Evolutionary conservation across 164 flowering plant species (phyloP).

Genomic region (Macadamia integrifolia): DNA sequence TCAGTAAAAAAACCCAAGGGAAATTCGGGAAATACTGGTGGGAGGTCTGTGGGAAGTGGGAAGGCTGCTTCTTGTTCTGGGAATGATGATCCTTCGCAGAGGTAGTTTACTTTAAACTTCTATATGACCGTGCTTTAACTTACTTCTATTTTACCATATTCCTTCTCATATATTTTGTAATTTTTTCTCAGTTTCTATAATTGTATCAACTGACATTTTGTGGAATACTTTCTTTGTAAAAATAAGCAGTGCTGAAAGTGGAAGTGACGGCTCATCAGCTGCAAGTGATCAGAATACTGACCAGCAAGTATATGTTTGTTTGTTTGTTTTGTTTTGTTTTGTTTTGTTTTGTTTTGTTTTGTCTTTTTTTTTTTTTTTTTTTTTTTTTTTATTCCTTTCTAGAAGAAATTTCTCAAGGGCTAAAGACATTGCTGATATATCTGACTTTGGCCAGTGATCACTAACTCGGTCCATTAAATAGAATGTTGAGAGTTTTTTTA

Average conservation of each 20-base stretch:
- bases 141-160: background rate
- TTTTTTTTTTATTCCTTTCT: background rate
- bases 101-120: constrained; percentile 33
- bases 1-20: constrained; percentile 65
- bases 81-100: constrained; percentile 78
- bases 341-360: background rate
- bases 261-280: constrained; percentile 70
- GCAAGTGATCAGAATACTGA: constrained; percentile 62
- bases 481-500: background rate
- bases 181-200: too few species aligned
- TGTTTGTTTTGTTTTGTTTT: background rate
- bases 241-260: constrained; percentile 71
- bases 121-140: too few species aligned
- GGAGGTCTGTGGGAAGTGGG: constrained; percentile 58
- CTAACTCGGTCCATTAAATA: too few species aligned
- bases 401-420: background rate
- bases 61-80: constrained; percentile 78
- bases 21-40: constrained; percentile 38
- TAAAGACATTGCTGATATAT: background rate
- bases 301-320: constrained; percentile 38
- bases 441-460: background rate
- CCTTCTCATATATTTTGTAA: background rate
- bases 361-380: background rate
- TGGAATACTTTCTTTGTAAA: background rate
- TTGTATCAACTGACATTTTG: too few species aligned